A percentile compares a stretch with the other conserved stretches of the same genome.
These are phyloP conservation scores for Torulaspora quercuum DNA, from an alignment of 805 yeast species.

Conservation along the genomic window DNA sequence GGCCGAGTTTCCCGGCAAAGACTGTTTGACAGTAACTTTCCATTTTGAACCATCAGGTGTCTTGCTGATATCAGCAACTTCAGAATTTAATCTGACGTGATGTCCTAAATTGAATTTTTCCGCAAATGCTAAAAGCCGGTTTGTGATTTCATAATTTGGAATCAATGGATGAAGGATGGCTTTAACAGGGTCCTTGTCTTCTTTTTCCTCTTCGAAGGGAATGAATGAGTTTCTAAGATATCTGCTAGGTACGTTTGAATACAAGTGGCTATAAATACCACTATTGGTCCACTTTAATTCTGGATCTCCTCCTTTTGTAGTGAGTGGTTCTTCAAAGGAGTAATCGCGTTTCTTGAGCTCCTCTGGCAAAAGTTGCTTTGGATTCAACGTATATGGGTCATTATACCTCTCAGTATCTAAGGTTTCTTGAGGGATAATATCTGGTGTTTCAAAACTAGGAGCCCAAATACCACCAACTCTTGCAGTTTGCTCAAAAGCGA, in stretches of 20 bases:
- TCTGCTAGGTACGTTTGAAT: slow-evolving; percentile 21
- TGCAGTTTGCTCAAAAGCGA: slow-evolving; percentile 43
- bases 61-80: slow-evolving; percentile 21
- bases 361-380: slow-evolving; percentile 14
- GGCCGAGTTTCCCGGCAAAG: slow-evolving; percentile 27
- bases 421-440: slow-evolving; percentile 27
- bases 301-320: neutral
- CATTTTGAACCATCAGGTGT: slow-evolving; percentile 9
- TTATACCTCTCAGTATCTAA: slow-evolving; percentile 34
- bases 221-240: slow-evolving; percentile 22
- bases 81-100: slow-evolving; percentile 17
- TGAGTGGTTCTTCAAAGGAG: slow-evolving; percentile 10
- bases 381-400: slow-evolving; percentile 36
- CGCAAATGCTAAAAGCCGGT: slow-evolving; percentile 15
- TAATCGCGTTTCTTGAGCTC: slow-evolving; percentile 18
- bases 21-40: slow-evolving; percentile 16
- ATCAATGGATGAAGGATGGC: slow-evolving; percentile 14
- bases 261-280: slow-evolving; percentile 21
- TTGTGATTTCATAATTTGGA: slow-evolving; percentile 15
- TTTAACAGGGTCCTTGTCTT: neutral
- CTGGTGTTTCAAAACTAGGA: slow-evolving; percentile 21
- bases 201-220: slow-evolving; percentile 11
- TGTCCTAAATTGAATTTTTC: slow-evolving; percentile 7
- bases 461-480: slow-evolving; percentile 47
- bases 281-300: slow-evolving; percentile 14